Percentiles rank a stretch among this genome's conserved stretches.
Evolutionary conservation across 2,329 filamentous ascomycete genomes (phyloP).

Genomic region (Phyllosticta paracitricarpa): DNA sequence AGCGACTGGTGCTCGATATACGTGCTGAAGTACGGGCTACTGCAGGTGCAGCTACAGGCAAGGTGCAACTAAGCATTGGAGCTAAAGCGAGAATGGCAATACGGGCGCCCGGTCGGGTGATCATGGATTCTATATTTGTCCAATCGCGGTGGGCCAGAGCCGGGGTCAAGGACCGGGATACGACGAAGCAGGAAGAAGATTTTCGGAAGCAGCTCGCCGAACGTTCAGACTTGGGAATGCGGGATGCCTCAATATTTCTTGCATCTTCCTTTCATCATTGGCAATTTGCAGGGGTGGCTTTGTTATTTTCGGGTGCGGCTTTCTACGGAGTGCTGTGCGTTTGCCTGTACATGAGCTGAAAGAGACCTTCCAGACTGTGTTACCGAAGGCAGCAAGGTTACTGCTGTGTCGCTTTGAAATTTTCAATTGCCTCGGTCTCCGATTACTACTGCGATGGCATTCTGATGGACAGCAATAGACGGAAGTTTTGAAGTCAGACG

Average conservation of each 20-base stretch:
- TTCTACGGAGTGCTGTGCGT: neutral
- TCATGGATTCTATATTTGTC: neutral
- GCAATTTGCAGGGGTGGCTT: neutral
- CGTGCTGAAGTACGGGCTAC: neutral
- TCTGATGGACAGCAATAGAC: neutral
- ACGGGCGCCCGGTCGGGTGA: neutral
- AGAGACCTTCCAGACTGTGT: neutral
- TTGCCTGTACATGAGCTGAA: neutral
- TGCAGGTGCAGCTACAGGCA: neutral
- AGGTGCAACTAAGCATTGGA: neutral
- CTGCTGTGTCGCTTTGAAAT: neutral
- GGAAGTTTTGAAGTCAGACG: neutral
- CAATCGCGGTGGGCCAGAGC: neutral
- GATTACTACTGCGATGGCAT: neutral
- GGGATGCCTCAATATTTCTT: neutral
- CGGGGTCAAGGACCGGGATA: neutral
- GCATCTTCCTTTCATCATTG: neutral
- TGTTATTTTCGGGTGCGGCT: neutral
- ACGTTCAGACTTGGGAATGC: neutral
- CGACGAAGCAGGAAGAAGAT: neutral
- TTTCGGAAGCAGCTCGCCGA: neutral
- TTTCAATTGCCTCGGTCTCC: neutral
- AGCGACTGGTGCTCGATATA: neutral
- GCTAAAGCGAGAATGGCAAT: neutral
- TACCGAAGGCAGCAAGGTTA: neutral